A percentile compares a stretch with the other conserved stretches of the same genome.
These are phyloP conservation scores for Coniophora puteana DNA, from an alignment of 1,284 basidiomycete genomes.

Conservation along the genomic window DNA sequence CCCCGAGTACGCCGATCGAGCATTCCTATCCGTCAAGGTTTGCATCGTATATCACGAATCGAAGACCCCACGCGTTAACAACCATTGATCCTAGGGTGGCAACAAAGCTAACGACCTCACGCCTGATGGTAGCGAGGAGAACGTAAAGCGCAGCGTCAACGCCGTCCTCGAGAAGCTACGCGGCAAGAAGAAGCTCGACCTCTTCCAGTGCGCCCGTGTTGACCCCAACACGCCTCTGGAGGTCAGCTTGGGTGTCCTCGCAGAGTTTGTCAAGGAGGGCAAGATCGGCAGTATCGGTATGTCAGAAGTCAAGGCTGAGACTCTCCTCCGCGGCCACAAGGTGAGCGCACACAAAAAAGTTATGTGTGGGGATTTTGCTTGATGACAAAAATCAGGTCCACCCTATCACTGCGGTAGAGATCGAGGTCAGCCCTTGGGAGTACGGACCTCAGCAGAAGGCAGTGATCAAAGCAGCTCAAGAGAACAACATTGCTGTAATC, in stretches of 20 bases:
- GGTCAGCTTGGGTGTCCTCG: constrained; percentile 29
- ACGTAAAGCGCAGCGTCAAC: constrained; percentile 37
- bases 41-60: too few species aligned
- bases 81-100: constrained; percentile 30
- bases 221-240: constrained; percentile 35
- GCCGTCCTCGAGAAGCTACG: constrained; percentile 38
- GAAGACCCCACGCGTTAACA: constrained; percentile 22
- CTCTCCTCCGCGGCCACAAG: constrained; percentile 42
- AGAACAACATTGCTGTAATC: constrained; percentile 46
- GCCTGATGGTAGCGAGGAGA: constrained; percentile 30
- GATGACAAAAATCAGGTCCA: constrained; percentile 34
- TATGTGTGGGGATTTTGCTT: too few species aligned
- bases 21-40: constrained; percentile 41
- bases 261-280: constrained; percentile 34
- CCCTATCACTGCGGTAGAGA: constrained; percentile 47
- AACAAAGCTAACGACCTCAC: constrained; percentile 10
- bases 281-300: constrained; percentile 50
- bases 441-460: constrained; percentile 44
- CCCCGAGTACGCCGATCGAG: constrained; percentile 49
- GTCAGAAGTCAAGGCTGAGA: constrained; percentile 48
- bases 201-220: constrained; percentile 43
- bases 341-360: constrained; percentile 24
- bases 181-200: constrained; percentile 43
- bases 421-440: constrained; percentile 50
- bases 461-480: constrained; percentile 37